phyloP scores from a whole-genome alignment of 2,329 filamentous ascomycete species.

The Westerdykella sp. region DNA sequence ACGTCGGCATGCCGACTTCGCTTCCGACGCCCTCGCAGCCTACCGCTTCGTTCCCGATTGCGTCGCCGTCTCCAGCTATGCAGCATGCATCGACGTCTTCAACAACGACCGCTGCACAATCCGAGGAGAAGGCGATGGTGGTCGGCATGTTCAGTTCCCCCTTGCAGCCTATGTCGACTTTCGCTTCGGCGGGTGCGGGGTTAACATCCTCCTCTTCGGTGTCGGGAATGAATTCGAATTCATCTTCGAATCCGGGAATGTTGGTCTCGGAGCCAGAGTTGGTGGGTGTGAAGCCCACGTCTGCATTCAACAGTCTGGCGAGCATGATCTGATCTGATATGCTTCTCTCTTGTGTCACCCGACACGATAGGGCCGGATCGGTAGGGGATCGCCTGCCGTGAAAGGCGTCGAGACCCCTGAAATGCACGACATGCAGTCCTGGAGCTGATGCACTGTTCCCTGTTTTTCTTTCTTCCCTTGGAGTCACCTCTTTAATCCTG shows the following conservation, averaged over 20 bases:
- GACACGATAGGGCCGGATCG: neutral
- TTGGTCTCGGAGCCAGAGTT: conserved; percentile 32
- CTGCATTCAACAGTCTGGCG: conserved; percentile 30
- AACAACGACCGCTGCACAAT: conserved; percentile 10
- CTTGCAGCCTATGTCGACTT: conserved; percentile 22
- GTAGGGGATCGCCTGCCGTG: conserved; percentile 3
- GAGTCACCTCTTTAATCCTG: neutral
- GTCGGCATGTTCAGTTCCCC: conserved; percentile 29
- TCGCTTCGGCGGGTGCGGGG: conserved; percentile 6
- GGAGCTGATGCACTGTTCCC: neutral
- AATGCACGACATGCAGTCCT: too few relatives aligned
- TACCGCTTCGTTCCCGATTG: conserved; percentile 11
- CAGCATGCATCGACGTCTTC: conserved; percentile 11
- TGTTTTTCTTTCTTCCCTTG: conserved; percentile 1
- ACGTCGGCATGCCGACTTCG: conserved; percentile 19
- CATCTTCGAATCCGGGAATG: conserved; percentile 13
- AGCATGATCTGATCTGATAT: conserved; percentile 27
- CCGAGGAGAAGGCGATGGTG: conserved; percentile 16
- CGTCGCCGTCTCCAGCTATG: conserved; percentile 18
- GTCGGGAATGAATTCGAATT: conserved; percentile 5
- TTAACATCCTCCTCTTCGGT: too few relatives aligned
- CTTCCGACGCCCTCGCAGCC: conserved; percentile 13
- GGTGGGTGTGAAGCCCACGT: conserved; percentile 27
- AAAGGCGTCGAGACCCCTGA: conserved; percentile 3
- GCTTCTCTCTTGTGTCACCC: too few relatives aligned